phyloP scores from a whole-genome alignment of 331 rosid species.

The Saraca asoca region DNA sequence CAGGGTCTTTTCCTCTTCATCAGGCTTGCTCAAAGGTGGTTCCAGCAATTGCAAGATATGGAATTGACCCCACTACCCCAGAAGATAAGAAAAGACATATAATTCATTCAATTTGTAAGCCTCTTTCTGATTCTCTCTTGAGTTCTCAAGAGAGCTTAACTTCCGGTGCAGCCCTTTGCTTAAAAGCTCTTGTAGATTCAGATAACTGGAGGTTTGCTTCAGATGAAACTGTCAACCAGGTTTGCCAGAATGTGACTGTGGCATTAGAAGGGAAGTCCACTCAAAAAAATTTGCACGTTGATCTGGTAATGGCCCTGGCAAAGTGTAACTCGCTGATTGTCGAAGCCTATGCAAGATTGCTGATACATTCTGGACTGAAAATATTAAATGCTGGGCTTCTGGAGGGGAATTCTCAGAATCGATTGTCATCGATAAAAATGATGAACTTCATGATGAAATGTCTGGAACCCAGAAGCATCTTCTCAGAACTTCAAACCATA shows the following conservation, averaged over 20 bases:
- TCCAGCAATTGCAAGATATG: slow-evolving; percentile 85
- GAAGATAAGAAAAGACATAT: slow-evolving; percentile 67
- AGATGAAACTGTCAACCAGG: slow-evolving; percentile 72
- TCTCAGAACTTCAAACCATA: slow-evolving; percentile 67
- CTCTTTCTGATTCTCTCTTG: slow-evolving; percentile 71
- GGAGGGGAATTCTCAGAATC: slow-evolving; percentile 82
- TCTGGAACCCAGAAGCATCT: slow-evolving; percentile 76
- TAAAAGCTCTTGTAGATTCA: slow-evolving; percentile 80
- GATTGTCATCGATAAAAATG: slow-evolving; percentile 75
- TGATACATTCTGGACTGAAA: slow-evolving; percentile 63
- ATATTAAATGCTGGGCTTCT: slow-evolving; percentile 53
- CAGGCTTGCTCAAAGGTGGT: slow-evolving; percentile 94
- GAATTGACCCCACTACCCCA: slow-evolving; percentile 79
- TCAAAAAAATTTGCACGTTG: slow-evolving; percentile 78
- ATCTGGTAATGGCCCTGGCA: slow-evolving; percentile 78
- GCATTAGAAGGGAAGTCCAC: slow-evolving; percentile 75
- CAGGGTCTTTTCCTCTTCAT: slow-evolving; percentile 79
- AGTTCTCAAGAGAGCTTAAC: slow-evolving; percentile 80
- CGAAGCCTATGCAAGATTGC: slow-evolving; percentile 88
- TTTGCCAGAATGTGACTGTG: slow-evolving; percentile 82
- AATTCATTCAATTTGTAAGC: slow-evolving; percentile 72
- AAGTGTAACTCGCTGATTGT: slow-evolving; percentile 74
- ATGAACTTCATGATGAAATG: slow-evolving; percentile 75
- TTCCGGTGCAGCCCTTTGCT: slow-evolving; percentile 83
- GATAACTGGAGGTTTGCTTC: slow-evolving; percentile 94